Evolutionary conservation across 345 rosid species (phyloP), one percentile per base, ranked within the genome.

Genomic region (Gossypium raimondii): DNA sequence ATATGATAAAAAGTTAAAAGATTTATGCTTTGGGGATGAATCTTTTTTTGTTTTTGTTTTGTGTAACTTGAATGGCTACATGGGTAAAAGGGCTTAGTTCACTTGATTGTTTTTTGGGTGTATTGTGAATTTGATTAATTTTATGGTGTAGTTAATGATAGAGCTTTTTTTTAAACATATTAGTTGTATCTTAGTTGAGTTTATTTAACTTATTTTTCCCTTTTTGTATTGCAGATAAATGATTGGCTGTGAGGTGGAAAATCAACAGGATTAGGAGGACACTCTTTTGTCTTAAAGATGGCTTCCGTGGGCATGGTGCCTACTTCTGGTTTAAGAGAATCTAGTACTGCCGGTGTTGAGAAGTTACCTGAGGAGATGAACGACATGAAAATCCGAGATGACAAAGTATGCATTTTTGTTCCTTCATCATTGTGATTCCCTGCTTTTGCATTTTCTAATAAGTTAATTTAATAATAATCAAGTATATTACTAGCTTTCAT

Each of bases 361-460:
- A 87, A 81, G 75, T 78, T 93, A 58, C 96, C 98, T 17, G 89
- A 84, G 70, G 96, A 89, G 81, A 85, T 92, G 93, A 93, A 88
- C 79, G 94, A 88, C 80, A 89, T 93, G 98, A 93, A 88, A 78
- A 89, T 93, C 41, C 85, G 94, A 57, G 98, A 93, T 59, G 90
- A 87, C 52, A 87, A 86, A 83, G 90, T 86, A 48, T 69, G 75
- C 58, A 16, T 29, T 41, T n/a, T n/a, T n/a, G 41, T 9, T n/a
- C 2, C 11, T 55, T 51, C 11, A 13, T 17, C 20, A 61, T 63
- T 61, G 20, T 18, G 11, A 3, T 25, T 6, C 18, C 61, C 5
- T 22, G 25, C 22, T 65, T 52, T 25, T 24, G 27, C 48, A 16
- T 41, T 50, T 14, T 38, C 22, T 51, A 65, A 38, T 56, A 51